These are phyloP conservation scores for Neofusicoccum ribis DNA, from an alignment of 2,329 filamentous ascomycete genomes.

Conservation along the genomic window DNA sequence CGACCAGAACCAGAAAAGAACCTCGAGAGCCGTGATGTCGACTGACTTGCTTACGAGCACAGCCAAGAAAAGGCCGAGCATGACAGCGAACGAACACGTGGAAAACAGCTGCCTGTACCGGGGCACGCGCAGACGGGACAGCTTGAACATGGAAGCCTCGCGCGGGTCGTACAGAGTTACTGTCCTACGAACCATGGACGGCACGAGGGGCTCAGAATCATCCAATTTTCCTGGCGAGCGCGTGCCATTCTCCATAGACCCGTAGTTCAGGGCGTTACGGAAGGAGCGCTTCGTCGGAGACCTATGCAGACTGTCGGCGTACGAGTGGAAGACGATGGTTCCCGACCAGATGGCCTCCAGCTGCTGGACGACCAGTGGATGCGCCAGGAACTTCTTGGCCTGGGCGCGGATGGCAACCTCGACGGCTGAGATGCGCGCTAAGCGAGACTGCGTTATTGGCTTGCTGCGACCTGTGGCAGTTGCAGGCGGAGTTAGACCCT, in stretches of 20 bases:
- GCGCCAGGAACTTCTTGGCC: slow-evolving; percentile 87
- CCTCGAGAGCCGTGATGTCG: slow-evolving; percentile 78
- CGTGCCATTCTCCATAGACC: slow-evolving; percentile 19
- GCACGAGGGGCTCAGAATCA: slow-evolving; percentile 26
- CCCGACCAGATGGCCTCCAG: slow-evolving; percentile 98
- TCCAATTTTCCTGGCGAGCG: neutral
- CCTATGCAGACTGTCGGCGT: slow-evolving; percentile 81
- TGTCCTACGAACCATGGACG: slow-evolving; percentile 58
- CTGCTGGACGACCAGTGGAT: slow-evolving; percentile 89
- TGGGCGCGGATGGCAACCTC: slow-evolving; percentile 92
- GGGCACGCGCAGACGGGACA: slow-evolving; percentile 86
- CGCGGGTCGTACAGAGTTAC: slow-evolving; percentile 88
- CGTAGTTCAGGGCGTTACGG: slow-evolving; percentile 34
- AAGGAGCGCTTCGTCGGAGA: slow-evolving; percentile 43
- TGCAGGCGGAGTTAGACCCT: slow-evolving; percentile 65
- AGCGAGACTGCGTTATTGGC: slow-evolving; percentile 41
- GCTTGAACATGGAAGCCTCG: slow-evolving; percentile 86
- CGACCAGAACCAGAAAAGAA: slow-evolving; percentile 97
- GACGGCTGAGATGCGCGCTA: slow-evolving; percentile 81
- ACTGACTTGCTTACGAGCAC: slow-evolving; percentile 75
- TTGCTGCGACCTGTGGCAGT: slow-evolving; percentile 24
- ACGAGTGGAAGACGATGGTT: slow-evolving; percentile 89
- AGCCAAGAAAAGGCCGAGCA: slow-evolving; percentile 82
- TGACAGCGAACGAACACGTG: slow-evolving; percentile 79
- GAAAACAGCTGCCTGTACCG: slow-evolving; percentile 90